Conservation (phyloP, 306 rosid species). For the Macrotyloma uniflorum region DNA sequence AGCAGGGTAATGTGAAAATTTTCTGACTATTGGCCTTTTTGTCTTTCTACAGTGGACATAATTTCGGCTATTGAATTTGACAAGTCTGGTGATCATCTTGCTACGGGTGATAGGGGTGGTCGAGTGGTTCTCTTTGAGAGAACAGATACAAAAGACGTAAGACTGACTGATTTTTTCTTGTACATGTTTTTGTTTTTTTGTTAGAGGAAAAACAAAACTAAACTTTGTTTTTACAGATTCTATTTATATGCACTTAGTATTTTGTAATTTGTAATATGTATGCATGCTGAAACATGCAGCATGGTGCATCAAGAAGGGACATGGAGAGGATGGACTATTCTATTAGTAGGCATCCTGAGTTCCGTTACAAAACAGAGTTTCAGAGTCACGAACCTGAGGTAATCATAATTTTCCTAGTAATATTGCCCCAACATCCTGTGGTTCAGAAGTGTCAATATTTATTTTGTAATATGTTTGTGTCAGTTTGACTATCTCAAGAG, state of each 20-base stretch:
- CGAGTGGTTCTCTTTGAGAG: slow-evolving; percentile 99
- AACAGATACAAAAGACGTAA: slow-evolving; percentile 89
- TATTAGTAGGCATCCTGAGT: slow-evolving; percentile 86
- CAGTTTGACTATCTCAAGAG: slow-evolving; percentile 99
- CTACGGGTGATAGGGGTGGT: slow-evolving; percentile 99
- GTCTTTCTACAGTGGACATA: slow-evolving; percentile 82
- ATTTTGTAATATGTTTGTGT: slow-evolving; percentile 34
- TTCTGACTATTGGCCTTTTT: slow-evolving; percentile 38
- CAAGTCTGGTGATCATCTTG: slow-evolving; percentile 97
- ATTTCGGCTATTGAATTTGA: slow-evolving; percentile 99
- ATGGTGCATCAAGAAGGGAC: slow-evolving; percentile 84
- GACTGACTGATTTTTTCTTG: slow-evolving; percentile 45
- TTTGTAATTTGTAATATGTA: slow-evolving; percentile 22
- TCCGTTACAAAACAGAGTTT: slow-evolving; percentile 98
- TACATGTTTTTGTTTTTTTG: not conserved
- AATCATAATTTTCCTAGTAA: not conserved
- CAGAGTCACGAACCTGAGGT: slow-evolving; percentile 99
- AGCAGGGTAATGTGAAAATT: slow-evolving; percentile 26
- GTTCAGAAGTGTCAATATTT: slow-evolving; percentile 28
- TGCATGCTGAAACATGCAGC: slow-evolving; percentile 61
- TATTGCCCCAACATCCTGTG: slow-evolving; percentile 16
- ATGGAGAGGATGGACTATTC: slow-evolving; percentile 85
- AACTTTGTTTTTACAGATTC: slow-evolving; percentile 17
- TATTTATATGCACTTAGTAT: slow-evolving; percentile 22
- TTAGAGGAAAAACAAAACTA: not conserved